These are phyloP conservation scores for Eucalyptus pauciflora DNA, from an alignment of 345 rosid species.

Conservation along the genomic window DNA sequence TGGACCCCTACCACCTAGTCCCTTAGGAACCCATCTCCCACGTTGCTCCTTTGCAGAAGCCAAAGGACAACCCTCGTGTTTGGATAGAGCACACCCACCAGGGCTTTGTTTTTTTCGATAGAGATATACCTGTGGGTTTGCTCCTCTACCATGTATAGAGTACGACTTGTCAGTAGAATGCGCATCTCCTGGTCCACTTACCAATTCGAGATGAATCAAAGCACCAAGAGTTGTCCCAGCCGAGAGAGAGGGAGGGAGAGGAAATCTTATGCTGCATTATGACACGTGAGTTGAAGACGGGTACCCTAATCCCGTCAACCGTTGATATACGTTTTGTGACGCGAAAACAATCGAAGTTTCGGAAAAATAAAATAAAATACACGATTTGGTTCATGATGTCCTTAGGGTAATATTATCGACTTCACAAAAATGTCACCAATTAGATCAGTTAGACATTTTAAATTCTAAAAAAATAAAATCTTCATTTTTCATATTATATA, in stretches of 20 bases:
- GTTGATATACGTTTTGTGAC: neutral
- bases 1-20: neutral
- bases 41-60: neutral
- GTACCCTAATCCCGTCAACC: neutral
- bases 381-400: neutral
- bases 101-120: neutral
- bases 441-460: neutral
- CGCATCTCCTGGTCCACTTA: neutral
- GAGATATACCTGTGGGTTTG: neutral
- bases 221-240: neutral
- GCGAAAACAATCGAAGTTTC: rapidly evolving
- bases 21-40: neutral
- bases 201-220: neutral
- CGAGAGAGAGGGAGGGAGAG: neutral
- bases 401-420: neutral
- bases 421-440: neutral
- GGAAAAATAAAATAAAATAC: neutral
- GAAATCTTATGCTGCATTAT: neutral
- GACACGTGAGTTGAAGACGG: neutral
- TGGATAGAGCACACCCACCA: neutral
- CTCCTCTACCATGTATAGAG: neutral
- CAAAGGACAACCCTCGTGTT: neutral
- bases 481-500: neutral
- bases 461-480: neutral
- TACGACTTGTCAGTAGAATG: neutral